These are phyloP conservation scores for Wickerhamiella allomyrinae DNA, from an alignment of 805 yeast genomes.

Conservation along the genomic window DNA sequence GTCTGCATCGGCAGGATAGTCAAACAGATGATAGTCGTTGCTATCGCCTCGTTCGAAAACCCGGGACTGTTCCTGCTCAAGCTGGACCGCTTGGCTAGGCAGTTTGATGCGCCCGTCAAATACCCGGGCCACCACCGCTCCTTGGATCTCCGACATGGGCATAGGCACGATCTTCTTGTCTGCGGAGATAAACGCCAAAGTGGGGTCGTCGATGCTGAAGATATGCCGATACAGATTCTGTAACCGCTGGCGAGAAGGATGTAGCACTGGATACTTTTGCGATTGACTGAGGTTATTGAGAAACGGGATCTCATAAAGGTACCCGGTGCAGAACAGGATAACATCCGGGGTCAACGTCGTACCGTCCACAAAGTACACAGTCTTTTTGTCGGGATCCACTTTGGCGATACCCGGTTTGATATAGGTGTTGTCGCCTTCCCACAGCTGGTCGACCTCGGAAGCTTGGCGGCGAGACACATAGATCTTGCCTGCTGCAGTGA, in stretches of 20 bases:
- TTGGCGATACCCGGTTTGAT: constrained; percentile 27
- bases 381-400: background rate
- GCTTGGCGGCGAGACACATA: constrained; percentile 35
- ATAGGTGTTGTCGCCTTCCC: constrained; percentile 22
- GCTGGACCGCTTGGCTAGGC: constrained; percentile 37
- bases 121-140: constrained; percentile 47
- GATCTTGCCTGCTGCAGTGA: constrained; percentile 30
- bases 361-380: constrained; percentile 28
- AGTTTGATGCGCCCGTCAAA: constrained; percentile 41
- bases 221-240: constrained; percentile 46
- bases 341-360: constrained; percentile 32
- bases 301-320: constrained; percentile 51
- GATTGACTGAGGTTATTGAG: constrained; percentile 27
- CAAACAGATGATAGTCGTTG: constrained; percentile 37
- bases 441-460: constrained; percentile 27
- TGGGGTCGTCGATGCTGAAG: constrained; percentile 44
- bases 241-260: constrained; percentile 34
- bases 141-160: constrained; percentile 40
- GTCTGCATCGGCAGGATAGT: constrained; percentile 44
- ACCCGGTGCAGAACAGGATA: constrained; percentile 64
- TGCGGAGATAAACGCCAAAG: constrained; percentile 47
- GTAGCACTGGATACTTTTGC: constrained; percentile 16
- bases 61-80: constrained; percentile 28
- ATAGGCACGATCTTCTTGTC: constrained; percentile 22
- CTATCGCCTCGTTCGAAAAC: constrained; percentile 34